These are phyloP conservation scores for Prunus yedoensis DNA, from an alignment of 331 rosid genomes.

Conservation along the genomic window DNA sequence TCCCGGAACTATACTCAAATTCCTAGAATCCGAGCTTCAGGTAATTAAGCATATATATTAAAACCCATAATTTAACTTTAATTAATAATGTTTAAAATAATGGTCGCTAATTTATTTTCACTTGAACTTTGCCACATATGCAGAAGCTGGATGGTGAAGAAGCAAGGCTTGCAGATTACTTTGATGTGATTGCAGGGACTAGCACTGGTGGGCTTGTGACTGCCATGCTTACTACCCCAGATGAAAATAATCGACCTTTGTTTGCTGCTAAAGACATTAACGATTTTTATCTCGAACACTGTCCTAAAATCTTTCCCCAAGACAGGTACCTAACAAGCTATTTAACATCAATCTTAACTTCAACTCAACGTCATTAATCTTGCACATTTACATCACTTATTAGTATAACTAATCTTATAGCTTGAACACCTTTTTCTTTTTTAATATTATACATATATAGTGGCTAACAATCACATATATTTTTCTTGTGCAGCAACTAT, in stretches of 20 bases:
- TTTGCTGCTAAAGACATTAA: conserved; percentile 34
- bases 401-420: not conserved
- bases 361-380: not conserved
- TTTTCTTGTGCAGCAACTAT: conserved; percentile 2
- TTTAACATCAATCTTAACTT: not conserved
- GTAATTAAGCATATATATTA: too few species aligned
- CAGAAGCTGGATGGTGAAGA: conserved; percentile 38
- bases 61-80: too few species aligned
- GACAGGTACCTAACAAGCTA: conserved; percentile 7
- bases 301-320: conserved; percentile 35
- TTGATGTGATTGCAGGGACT: conserved; percentile 41
- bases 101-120: too few species aligned
- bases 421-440: not conserved
- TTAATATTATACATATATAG: not conserved
- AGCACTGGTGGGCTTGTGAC: conserved; percentile 44
- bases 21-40: too few species aligned
- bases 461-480: not conserved
- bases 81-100: too few species aligned
- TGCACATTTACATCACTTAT: too few species aligned
- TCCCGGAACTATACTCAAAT: too few species aligned
- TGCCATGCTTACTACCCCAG: conserved; percentile 39
- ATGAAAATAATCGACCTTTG: conserved; percentile 24
- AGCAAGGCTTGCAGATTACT: conserved; percentile 42
- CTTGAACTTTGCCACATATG: not conserved
- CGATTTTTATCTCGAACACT: conserved; percentile 27